Evolutionary conservation across 495 filamentous ascomycete genomes (phyloP), one percentile per base, ranked within the genome.

Genomic region (Aspergillus wentii): DNA sequence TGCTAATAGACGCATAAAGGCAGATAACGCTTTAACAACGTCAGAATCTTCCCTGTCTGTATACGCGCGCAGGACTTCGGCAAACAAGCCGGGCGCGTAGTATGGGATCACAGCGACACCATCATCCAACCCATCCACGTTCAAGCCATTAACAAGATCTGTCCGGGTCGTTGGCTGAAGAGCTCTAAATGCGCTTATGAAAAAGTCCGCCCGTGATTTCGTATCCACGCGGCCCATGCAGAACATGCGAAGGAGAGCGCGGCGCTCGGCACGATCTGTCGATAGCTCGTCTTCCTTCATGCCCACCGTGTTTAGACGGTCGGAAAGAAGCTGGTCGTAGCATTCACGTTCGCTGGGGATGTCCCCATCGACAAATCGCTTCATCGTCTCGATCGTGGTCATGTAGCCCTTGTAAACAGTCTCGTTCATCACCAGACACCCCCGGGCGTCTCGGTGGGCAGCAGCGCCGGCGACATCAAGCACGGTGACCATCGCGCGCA

Each of bases 381-480:
- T 30, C 27, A 60, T 35, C 8, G 33, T 47, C 0, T 56, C 36
- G 14, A 51, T 53, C 0, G 51, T 46, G 2, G 46, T 40, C 23
- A 43, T 38, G 28, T 51, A 65, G 10, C 47, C 44, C 10, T 58
- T 45, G 17, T 50, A 61, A 11, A 59, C 56, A 3, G 52, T 37
- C 31, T 68, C 56, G 8, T 44, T 62, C 45, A 68, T 49, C n/a
- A 43, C 44, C 19, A 40, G 42, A 1, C 57, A 51, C 17, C 59
- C 41, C 7, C 52, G 49, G 30, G 56, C 55, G 31, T 65, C 49
- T 11, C 46, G 23, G 32, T 68, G 64, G 4, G 52, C 64, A 8
- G 35, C 49, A 2, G 64, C 61, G 1, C 64, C 64, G 11, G 58
- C 57, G 8, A 68, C 58, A 21, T 66, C 64, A 3, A 68, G 43